These are phyloP conservation scores for Globisporangium nodosum DNA, from an alignment of 352 stramenopile genomes.

Conservation along the genomic window DNA sequence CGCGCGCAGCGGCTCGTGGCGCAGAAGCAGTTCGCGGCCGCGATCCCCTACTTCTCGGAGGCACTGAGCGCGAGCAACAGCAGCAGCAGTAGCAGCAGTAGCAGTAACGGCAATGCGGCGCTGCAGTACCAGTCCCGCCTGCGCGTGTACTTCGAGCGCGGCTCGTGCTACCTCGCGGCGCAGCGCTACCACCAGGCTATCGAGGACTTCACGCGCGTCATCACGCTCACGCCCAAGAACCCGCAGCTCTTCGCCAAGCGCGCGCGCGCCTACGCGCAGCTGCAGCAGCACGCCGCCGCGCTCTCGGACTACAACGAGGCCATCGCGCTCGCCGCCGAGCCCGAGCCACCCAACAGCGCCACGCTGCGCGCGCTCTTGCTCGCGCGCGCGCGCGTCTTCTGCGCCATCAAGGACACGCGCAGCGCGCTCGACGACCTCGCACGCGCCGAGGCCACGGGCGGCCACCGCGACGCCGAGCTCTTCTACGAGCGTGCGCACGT, in stretches of 20 bases:
- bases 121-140: constrained; percentile 28
- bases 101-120: not conserved
- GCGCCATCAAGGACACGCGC: constrained; percentile 45
- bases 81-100: not conserved
- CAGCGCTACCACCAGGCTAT: constrained; percentile 57
- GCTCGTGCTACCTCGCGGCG: constrained; percentile 45
- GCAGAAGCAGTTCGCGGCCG: constrained; percentile 48
- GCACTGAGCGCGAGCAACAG: constrained; percentile 16
- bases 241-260: constrained; percentile 61
- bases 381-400: constrained; percentile 45
- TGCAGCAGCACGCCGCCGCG: constrained; percentile 44
- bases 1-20: constrained; percentile 42
- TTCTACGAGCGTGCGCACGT: constrained; percentile 58
- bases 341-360: constrained; percentile 3
- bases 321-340: constrained; percentile 22
- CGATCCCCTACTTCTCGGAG: constrained; percentile 53
- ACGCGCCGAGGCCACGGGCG: constrained; percentile 34
- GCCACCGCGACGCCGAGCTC: constrained; percentile 47
- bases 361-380: constrained; percentile 46
- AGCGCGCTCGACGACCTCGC: constrained; percentile 51
- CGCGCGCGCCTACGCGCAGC: constrained; percentile 48
- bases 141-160: constrained; percentile 60
- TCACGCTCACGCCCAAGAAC: constrained; percentile 62
- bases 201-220: constrained; percentile 67
- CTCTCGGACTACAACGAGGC: constrained; percentile 64